Conservation (phyloP, 139 green algal species). For the Chlamydomonas urium region DNA sequence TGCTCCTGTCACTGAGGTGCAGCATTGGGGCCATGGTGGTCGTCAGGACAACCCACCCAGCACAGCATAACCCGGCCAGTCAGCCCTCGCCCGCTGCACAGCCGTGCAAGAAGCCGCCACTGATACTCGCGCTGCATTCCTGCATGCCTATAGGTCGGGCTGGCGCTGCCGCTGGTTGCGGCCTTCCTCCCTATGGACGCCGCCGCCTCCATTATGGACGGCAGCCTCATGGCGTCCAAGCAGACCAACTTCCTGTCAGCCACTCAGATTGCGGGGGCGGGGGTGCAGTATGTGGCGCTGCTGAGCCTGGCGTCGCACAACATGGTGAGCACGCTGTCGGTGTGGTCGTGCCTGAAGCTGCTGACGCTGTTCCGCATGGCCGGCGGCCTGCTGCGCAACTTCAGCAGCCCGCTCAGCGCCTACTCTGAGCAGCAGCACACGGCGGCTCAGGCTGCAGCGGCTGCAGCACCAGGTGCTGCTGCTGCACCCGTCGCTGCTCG, state of each 20-base stretch:
- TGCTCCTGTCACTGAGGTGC: too few relatives aligned
- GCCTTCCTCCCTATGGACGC: conserved; percentile 47
- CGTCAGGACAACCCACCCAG: too few relatives aligned
- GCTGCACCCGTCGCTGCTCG: too few relatives aligned
- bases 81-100: too few relatives aligned
- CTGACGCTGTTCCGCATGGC: conserved; percentile 19
- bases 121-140: too few relatives aligned
- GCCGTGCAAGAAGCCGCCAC: too few relatives aligned
- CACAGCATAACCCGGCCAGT: too few relatives aligned
- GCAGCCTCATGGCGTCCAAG: conserved; percentile 45
- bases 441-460: too few relatives aligned
- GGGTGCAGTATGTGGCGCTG: conserved; percentile 39
- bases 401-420: neutral
- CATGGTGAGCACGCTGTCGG: conserved; percentile 18
- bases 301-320: conserved; percentile 16
- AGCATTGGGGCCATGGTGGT: too few relatives aligned
- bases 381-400: conserved; percentile 16
- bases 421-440: too few relatives aligned
- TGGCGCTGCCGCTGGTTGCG: conserved; percentile 40
- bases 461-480: too few relatives aligned
- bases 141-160: conserved; percentile 28
- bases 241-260: conserved; percentile 44
- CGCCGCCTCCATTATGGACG: conserved; percentile 45
- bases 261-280: conserved; percentile 22
- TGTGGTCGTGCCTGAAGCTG: conserved; percentile 38